Evolutionary conservation across 1,139 yeast species (phyloP).

Genomic region (Kodamaea suecica): DNA sequence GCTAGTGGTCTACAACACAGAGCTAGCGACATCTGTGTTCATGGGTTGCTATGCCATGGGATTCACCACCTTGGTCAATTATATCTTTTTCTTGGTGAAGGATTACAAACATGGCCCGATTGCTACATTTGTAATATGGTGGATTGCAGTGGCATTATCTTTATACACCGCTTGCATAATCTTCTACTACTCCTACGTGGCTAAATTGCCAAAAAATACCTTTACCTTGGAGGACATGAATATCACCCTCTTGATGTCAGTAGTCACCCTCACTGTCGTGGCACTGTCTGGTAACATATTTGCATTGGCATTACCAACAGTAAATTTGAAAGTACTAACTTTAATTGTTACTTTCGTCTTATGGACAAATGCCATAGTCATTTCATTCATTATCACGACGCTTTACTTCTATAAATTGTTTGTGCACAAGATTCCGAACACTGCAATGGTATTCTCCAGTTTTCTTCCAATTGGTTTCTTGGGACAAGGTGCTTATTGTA

Average conservation of each 20-base stretch:
- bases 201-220: conserved; percentile 20
- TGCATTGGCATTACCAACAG: conserved; percentile 38
- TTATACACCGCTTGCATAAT: conserved; percentile 58
- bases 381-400: conserved; percentile 54
- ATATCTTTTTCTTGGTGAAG: conserved; percentile 39
- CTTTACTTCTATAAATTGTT: conserved; percentile 60
- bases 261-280: conserved; percentile 74
- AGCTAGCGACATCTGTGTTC: conserved; percentile 53
- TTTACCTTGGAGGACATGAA: conserved; percentile 24
- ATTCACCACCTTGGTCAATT: conserved; percentile 58
- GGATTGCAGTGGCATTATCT: conserved; percentile 56
- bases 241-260: conserved; percentile 59
- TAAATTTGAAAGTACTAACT: conserved; percentile 46
- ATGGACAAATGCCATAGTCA: conserved; percentile 65
- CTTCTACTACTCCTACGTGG: conserved; percentile 41
- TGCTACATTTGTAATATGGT: conserved; percentile 62
- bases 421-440: conserved; percentile 56
- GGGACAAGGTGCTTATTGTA: conserved; percentile 80
- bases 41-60: conserved; percentile 85
- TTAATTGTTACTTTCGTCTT: conserved; percentile 53
- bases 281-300: conserved; percentile 64
- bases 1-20: conserved; percentile 33
- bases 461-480: conserved; percentile 62
- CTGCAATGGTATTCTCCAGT: conserved; percentile 44
- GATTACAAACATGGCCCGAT: conserved; percentile 31